Conservation (phyloP, 768 basidiomycete genomes). For the Hortiboletus campestris region DNA sequence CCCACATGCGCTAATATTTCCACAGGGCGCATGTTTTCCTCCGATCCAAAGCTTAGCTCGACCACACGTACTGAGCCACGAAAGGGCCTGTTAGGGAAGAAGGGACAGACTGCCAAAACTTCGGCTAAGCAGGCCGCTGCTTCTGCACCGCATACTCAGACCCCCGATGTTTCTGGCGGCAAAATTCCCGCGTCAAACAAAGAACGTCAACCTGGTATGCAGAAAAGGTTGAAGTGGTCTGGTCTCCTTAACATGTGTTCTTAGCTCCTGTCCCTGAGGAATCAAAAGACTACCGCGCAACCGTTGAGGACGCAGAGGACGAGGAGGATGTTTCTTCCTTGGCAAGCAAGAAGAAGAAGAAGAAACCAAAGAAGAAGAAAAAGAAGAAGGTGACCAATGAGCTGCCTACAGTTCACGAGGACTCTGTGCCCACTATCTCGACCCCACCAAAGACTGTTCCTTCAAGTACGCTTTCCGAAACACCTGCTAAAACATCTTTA, state of each 20-base stretch:
- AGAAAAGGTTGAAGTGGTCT: neutral
- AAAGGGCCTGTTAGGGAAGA: constrained; percentile 25
- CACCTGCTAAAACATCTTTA: constrained; percentile 21
- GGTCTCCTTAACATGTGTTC: neutral
- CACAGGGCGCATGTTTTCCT: constrained; percentile 63
- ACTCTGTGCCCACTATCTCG: constrained; percentile 10
- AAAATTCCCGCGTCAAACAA: constrained; percentile 15
- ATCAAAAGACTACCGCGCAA: constrained; percentile 40
- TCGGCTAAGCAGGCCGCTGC: constrained; percentile 5
- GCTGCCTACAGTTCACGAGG: constrained; percentile 23
- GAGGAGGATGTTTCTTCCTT: constrained; percentile 43
- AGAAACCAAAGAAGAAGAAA: constrained; percentile 69
- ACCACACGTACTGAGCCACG: constrained; percentile 35
- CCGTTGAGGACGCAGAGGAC: constrained; percentile 73
- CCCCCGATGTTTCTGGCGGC: constrained; percentile 2
- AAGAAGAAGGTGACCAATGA: constrained; percentile 44
- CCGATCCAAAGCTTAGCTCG: constrained; percentile 44
- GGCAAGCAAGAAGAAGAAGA: constrained; percentile 61
- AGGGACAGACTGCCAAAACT: constrained; percentile 11
- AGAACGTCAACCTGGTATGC: constrained; percentile 14
- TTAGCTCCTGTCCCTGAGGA: constrained; percentile 24
- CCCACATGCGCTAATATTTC: neutral
- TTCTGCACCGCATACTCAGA: constrained; percentile 5
- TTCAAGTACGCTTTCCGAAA: constrained; percentile 21
- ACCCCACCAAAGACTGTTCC: constrained; percentile 19